These are phyloP conservation scores for Diplogelasinospora grovesii DNA, from an alignment of 495 filamentous ascomycete species.

Conservation along the genomic window DNA sequence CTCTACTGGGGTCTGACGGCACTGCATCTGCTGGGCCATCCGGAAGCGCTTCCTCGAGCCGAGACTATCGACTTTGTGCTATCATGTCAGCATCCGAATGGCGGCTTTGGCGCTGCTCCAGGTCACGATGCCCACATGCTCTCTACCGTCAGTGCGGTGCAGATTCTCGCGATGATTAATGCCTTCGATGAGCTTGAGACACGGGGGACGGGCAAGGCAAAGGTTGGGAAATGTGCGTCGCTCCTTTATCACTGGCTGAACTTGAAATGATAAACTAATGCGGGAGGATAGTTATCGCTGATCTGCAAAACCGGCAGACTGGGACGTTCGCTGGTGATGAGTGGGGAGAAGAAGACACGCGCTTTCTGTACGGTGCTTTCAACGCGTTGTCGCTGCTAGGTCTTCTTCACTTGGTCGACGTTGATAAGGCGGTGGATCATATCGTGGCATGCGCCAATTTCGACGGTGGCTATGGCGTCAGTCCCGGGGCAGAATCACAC, in stretches of 20 bases:
- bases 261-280: not conserved
- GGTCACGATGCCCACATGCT: constrained; percentile 94
- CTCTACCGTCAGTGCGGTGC: constrained; percentile 87
- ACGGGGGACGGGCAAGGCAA: constrained; percentile 59
- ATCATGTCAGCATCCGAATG: constrained; percentile 78
- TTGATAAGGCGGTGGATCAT: constrained; percentile 70
- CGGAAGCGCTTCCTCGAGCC: constrained; percentile 70
- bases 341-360: constrained; percentile 93
- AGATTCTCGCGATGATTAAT: constrained; percentile 79
- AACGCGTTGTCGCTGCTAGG: constrained; percentile 79
- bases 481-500: constrained; percentile 86
- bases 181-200: constrained; percentile 76
- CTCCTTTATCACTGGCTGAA: not conserved
- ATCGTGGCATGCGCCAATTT: constrained; percentile 79
- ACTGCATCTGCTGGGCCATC: constrained; percentile 74
- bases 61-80: constrained; percentile 86
- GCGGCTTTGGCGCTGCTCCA: constrained; percentile 89
- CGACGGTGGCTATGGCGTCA: constrained; percentile 87
- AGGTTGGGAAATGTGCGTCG: constrained; percentile 65
- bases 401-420: constrained; percentile 62
- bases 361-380: constrained; percentile 84
- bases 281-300: constrained; percentile 66
- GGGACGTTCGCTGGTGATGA: constrained; percentile 90
- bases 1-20: constrained; percentile 94
- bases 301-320: constrained; percentile 68